Base-by-base conservation (phyloP, 768 basidiomycete species). In the Grammothele lineata region DNA sequence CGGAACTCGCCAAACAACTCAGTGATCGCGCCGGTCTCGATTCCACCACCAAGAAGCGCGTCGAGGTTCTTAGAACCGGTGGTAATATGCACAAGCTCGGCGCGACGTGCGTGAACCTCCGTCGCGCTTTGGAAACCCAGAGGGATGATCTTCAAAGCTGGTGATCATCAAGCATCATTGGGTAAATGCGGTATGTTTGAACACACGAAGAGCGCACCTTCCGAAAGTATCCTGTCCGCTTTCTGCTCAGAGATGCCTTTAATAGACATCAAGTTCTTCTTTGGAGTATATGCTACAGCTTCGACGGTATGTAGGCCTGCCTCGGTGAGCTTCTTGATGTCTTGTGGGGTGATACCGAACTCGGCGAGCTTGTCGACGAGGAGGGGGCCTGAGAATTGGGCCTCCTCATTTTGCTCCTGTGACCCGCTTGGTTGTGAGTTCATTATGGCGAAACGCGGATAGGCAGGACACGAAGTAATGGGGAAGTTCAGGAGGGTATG, bases 1-100 rank as follows among this genome's bases (percentile, higher is more conserved):
- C 96, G 78, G 68, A 99, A 99, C 70, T 99, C 96, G 47, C 95
- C 96, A 69, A 96, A 97, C 22, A 99, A 72, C 66, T 99, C 96
- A 0, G 96, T 99, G 62, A 99, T 96, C 1, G 93, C 87, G 34
- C 96, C 96, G 15, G 96, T 99, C 71, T 99, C 96, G 57, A 99
- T 91, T 8, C 96, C 96, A 43, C 95, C 95, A 62, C 96, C 96
- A 2, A 99, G 75, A 26, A 98, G 79, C 4, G 92, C 92, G 67
- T 99, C 95, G 26, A 99, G 73, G 56, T 96, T 92, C 60, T 93
- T 95, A 2, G 91, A 93, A 19, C 96, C 96, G 0, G 96, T 98
- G 1, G 93, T 94, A 51, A 99, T 94, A 67, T 90, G 88, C 18
- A 99, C 91, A 24, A 98, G 78, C 62, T 99, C 96, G 15, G 93